Evolutionary conservation across 1,139 yeast genomes (phyloP).

Genomic region (Candida pseudoviswanathii): DNA sequence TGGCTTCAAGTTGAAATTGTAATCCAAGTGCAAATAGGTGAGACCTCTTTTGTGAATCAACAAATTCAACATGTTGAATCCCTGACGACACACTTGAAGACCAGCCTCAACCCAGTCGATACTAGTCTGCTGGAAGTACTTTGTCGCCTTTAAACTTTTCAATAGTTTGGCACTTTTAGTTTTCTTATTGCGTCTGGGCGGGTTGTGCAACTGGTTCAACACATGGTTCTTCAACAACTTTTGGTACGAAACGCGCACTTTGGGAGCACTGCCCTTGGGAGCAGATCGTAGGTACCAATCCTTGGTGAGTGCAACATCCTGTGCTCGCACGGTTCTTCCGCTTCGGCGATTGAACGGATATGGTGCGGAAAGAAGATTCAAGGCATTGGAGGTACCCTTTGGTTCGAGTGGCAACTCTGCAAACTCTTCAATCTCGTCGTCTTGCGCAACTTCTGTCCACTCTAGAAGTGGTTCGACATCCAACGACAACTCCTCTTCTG

Average conservation of each 20-base stretch:
- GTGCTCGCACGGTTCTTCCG: slow-evolving; percentile 77
- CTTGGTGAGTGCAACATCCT: slow-evolving; percentile 85
- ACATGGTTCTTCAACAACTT: slow-evolving; percentile 77
- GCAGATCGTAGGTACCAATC: slow-evolving; percentile 80
- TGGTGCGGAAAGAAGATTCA: slow-evolving; percentile 77
- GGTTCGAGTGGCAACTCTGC: slow-evolving; percentile 28
- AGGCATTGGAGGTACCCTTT: slow-evolving; percentile 54
- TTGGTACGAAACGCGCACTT: slow-evolving; percentile 85
- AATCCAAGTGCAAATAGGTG: slow-evolving; percentile 90
- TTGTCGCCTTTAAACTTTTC: slow-evolving; percentile 71
- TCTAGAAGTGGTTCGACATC: slow-evolving; percentile 46
- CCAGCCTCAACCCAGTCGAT: slow-evolving; percentile 99
- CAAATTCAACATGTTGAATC: slow-evolving; percentile 89
- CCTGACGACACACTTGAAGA: slow-evolving; percentile 88
- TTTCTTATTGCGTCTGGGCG: slow-evolving; percentile 30
- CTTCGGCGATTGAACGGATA: slow-evolving; percentile 78
- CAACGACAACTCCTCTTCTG: slow-evolving; percentile 34
- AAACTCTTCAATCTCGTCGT: slow-evolving; percentile 27
- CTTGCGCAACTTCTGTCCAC: slow-evolving; percentile 17
- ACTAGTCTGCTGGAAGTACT: slow-evolving; percentile 86
- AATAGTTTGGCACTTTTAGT: slow-evolving; percentile 60
- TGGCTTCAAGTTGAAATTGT: slow-evolving; percentile 93
- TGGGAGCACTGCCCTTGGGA: slow-evolving; percentile 59
- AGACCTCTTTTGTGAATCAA: slow-evolving; percentile 89
- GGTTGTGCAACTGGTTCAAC: slow-evolving; percentile 65